Conservation (phyloP, 1,284 basidiomycete species). For the Trametes sp. region DNA sequence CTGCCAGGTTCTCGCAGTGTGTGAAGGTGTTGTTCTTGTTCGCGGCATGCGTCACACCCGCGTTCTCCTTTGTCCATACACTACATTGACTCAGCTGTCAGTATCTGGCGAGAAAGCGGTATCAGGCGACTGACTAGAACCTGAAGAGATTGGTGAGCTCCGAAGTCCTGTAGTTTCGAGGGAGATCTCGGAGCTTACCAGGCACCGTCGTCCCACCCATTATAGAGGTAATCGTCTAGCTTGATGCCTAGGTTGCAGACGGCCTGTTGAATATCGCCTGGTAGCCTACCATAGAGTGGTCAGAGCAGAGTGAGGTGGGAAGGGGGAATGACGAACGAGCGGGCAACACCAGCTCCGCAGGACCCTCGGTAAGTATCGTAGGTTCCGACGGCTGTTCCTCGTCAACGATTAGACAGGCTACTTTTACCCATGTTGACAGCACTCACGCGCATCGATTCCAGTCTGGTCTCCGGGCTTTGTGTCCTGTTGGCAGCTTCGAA, state of each 20-base stretch:
- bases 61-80: constrained; percentile 6
- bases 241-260: constrained; percentile 15
- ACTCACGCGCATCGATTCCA: constrained; percentile 15
- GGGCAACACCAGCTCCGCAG: constrained; percentile 8
- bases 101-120: neutral
- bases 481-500: constrained; percentile 2
- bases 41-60: constrained; percentile 1
- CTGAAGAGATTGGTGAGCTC: neutral
- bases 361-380: constrained; percentile 5
- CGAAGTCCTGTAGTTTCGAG: neutral
- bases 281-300: neutral
- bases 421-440: neutral
- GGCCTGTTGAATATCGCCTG: constrained; percentile 10
- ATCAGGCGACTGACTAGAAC: neutral
- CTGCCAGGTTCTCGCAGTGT: constrained; percentile 5
- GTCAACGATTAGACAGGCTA: neutral
- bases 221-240: constrained; percentile 19
- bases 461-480: neutral
- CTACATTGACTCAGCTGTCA: neutral
- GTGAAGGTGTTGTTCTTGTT: constrained; percentile 13
- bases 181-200: constrained; percentile 9
- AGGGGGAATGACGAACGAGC: constrained; percentile 1
- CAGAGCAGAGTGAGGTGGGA: neutral
- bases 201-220: constrained; percentile 13
- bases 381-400: neutral